Base-by-base conservation (phyloP, 176 grass and related monocot species). In the Rhynchospora tenuis region DNA sequence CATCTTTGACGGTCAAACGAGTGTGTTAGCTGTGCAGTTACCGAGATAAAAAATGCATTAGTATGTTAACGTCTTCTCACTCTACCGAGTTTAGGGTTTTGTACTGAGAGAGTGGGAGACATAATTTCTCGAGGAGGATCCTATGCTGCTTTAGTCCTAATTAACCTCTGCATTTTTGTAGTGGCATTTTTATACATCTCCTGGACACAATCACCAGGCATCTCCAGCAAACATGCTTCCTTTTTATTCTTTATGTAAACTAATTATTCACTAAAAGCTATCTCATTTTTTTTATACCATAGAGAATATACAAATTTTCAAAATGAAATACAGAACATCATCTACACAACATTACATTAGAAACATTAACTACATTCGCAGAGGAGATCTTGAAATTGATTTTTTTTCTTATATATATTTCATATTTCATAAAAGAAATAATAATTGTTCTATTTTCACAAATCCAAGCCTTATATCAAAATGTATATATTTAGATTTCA, bases 101-200 rank as follows among this genome's bases (percentile, higher is more conserved):
- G 80, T 51, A 82, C 60, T 65, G 11, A 65, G 79, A 65, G 58
- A 64, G 80, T 82, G 80, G 80, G 80, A 27, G 60, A 82, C 62
- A 82, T 82, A 82, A 82, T 82, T 82, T 82, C 59, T 82, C 45
- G 33, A 82, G 44, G 80, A 82, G 80, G 80, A 82, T 82, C 80
- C 80, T 64, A 82, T 82, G 80, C 80, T 82, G 19, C 59, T 82
- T 82, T 82, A 82, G 23, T 0, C 43, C 62, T 82, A 67, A 82
- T 82, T 76, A 54, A 76, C 47, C 73, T 76, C 24, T 55, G 2
- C 48, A 31, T 71, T 3, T 75, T 23, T 76, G 2, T 76, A 31
- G 14, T 55, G 24, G 2, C 6, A 46, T 70, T 52, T 74, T 76
- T 76, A 76, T 29, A 76, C 73, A 55, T 55, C 73, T 55, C 73